phyloP scores from a whole-genome alignment of 2,329 filamentous ascomycete species.

The Colletotrichum australisinense region DNA sequence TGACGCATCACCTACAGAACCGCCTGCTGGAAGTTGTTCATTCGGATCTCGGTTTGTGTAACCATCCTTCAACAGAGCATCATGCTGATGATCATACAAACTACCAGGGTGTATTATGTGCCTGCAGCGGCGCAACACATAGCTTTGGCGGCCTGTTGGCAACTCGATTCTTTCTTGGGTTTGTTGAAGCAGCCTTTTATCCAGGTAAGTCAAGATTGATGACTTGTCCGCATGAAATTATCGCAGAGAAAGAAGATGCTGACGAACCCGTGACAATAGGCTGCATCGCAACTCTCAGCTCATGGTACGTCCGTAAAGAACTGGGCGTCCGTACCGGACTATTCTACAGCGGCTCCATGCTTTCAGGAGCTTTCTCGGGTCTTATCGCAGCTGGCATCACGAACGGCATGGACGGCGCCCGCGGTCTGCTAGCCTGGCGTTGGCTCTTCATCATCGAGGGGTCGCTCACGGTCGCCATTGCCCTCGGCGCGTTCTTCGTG shows the following conservation, averaged over 20 bases:
- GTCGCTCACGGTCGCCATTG: conserved; percentile 51
- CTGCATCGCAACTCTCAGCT: conserved; percentile 27
- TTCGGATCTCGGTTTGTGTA: neutral
- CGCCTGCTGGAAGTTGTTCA: neutral
- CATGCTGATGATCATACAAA: neutral
- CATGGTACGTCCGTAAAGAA: conserved; percentile 31
- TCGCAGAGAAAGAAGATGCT: neutral
- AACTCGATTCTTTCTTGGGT: conserved; percentile 31
- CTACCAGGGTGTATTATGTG: conserved; percentile 28
- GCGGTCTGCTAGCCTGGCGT: conserved; percentile 54
- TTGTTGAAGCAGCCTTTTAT: conserved; percentile 34
- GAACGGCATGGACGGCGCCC: conserved; percentile 28
- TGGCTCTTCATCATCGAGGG: conserved; percentile 61
- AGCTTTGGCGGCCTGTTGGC: conserved; percentile 24
- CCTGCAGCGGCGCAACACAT: conserved; percentile 27
- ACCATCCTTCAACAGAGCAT: neutral
- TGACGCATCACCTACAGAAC: neutral
- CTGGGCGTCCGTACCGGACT: conserved; percentile 28
- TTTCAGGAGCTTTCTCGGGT: conserved; percentile 39
- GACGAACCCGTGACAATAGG: neutral
- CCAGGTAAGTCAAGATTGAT: conserved; percentile 43
- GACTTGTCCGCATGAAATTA: too few relatives aligned
- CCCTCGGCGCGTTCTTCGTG: conserved; percentile 47
- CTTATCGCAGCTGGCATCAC: conserved; percentile 38
- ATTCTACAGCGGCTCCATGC: conserved; percentile 36